Percentiles rank a stretch among this genome's conserved stretches.
These are phyloP conservation scores for Yamadazyma pseudoaaseri DNA, from an alignment of 1,139 yeast genomes.

Conservation along the genomic window DNA sequence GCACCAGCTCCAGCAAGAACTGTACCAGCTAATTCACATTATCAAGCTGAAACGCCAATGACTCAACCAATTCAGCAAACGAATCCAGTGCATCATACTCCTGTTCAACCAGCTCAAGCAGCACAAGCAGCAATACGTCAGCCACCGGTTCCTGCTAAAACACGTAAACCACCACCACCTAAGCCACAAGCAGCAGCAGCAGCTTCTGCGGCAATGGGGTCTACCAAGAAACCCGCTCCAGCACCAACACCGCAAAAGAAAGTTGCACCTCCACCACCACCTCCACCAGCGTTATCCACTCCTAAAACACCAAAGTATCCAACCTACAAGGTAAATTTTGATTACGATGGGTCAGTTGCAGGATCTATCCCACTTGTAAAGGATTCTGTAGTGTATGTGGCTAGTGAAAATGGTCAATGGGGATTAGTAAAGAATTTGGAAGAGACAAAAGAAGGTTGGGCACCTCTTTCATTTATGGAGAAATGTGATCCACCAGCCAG, in stretches of 20 bases:
- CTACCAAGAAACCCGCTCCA: conserved; percentile 20
- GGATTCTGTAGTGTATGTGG: conserved; percentile 72
- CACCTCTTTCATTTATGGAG: conserved; percentile 87
- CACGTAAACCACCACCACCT: conserved; percentile 13
- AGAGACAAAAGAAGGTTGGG: conserved; percentile 90
- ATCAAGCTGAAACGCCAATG: conserved; percentile 11
- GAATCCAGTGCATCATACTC: conserved; percentile 1
- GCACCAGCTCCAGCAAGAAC: neutral
- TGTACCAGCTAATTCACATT: conserved; percentile 3
- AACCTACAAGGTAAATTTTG: conserved; percentile 82
- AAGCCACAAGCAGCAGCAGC: conserved; percentile 23
- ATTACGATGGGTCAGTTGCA: conserved; percentile 83
- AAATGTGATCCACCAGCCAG: conserved; percentile 52
- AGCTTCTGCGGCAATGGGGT: conserved; percentile 18
- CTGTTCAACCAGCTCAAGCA: conserved; percentile 5
- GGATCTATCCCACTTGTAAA: conserved; percentile 74
- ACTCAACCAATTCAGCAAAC: neutral
- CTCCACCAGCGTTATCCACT: conserved; percentile 61
- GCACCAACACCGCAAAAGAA: conserved; percentile 23
- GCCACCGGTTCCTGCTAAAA: conserved; percentile 12
- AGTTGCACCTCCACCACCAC: conserved; percentile 44
- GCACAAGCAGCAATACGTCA: conserved; percentile 5
- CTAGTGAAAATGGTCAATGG: conserved; percentile 83
- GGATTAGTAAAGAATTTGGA: conserved; percentile 79
- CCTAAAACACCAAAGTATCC: conserved; percentile 64